Evolutionary conservation across 2,329 filamentous ascomycete genomes (phyloP).

Genomic region (Aureobasidium sp.): DNA sequence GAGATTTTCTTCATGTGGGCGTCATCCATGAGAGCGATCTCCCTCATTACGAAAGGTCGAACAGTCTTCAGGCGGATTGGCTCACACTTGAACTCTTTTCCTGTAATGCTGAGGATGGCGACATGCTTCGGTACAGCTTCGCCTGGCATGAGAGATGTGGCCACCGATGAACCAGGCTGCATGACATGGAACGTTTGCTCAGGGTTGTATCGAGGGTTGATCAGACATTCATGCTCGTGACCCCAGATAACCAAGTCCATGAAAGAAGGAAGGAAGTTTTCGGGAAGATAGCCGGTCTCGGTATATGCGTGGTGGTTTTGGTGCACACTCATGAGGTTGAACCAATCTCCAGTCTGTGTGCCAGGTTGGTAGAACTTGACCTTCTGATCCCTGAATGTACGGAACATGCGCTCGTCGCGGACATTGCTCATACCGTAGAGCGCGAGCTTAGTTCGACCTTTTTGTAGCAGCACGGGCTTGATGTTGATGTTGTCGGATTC

Average conservation of each 20-base stretch:
- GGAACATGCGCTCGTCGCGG: constrained; percentile 85
- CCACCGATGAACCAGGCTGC: constrained; percentile 93
- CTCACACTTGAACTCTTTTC: constrained; percentile 70
- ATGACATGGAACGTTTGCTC: constrained; percentile 93
- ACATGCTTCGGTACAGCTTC: constrained; percentile 91
- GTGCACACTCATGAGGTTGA: constrained; percentile 90
- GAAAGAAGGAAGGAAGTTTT: constrained; percentile 85
- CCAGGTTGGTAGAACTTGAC: constrained; percentile 88
- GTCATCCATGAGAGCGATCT: constrained; percentile 69
- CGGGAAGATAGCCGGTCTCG: constrained; percentile 86
- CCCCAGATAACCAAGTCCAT: constrained; percentile 92
- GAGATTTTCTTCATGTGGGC: constrained; percentile 68
- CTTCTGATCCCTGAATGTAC: constrained; percentile 85
- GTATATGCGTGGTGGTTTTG: constrained; percentile 94
- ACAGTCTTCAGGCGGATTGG: constrained; percentile 80
- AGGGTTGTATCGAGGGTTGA: constrained; percentile 72
- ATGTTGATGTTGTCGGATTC: constrained; percentile 90
- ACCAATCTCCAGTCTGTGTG: constrained; percentile 79
- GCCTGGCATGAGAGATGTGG: constrained; percentile 81
- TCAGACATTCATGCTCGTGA: constrained; percentile 92
- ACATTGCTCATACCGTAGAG: constrained; percentile 95
- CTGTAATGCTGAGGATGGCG: constrained; percentile 73
- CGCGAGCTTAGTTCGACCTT: constrained; percentile 84
- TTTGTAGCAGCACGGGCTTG: constrained; percentile 87
- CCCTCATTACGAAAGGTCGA: constrained; percentile 78